A percentile compares a stretch with the other conserved stretches of the same genome.
Conservation (phyloP, 441 rosid species). For the Populus hybrid region DNA sequence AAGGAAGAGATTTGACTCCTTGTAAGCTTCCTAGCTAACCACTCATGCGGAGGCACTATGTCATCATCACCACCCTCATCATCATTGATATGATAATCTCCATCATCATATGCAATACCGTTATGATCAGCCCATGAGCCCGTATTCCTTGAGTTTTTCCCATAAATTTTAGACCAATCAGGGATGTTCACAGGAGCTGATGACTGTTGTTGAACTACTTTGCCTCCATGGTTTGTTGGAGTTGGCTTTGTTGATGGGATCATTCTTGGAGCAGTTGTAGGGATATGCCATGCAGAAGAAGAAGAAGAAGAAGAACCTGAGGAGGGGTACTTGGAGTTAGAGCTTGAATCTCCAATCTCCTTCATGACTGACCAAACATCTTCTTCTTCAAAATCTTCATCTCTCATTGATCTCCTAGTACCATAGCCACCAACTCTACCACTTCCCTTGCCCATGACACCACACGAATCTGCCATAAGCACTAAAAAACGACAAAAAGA, state of each 20-base stretch:
- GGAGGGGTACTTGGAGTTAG: constrained; percentile 10
- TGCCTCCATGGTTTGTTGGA: constrained; percentile 24
- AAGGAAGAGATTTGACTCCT: constrained; percentile 79
- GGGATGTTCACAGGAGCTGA: constrained; percentile 79
- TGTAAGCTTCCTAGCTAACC: constrained; percentile 80
- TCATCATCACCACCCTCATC: constrained; percentile 42
- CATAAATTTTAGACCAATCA: constrained; percentile 80
- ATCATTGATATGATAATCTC: constrained; percentile 12
- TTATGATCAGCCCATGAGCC: constrained; percentile 22
- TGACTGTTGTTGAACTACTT: constrained; percentile 38
- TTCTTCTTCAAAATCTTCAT: constrained; percentile 75
- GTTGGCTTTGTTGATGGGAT: constrained; percentile 19
- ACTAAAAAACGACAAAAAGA: neutral
- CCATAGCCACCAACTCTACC: constrained; percentile 19
- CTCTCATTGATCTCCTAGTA: constrained; percentile 24
- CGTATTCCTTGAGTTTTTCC: constrained; percentile 25
- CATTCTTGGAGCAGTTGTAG: constrained; percentile 44
- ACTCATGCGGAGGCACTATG: constrained; percentile 94
- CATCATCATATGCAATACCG: neutral
- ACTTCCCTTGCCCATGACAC: constrained; percentile 26
- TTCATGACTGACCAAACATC: constrained; percentile 59
- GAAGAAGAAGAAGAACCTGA: constrained; percentile 4
- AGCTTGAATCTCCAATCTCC: constrained; percentile 47
- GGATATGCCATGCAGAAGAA: constrained; percentile 37
- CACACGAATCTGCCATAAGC: constrained; percentile 31